Evolutionary conservation across 495 filamentous ascomycete species (phyloP), one percentile per base, ranked within the genome.

Genomic region (Xanthoparmelia taractica): DNA sequence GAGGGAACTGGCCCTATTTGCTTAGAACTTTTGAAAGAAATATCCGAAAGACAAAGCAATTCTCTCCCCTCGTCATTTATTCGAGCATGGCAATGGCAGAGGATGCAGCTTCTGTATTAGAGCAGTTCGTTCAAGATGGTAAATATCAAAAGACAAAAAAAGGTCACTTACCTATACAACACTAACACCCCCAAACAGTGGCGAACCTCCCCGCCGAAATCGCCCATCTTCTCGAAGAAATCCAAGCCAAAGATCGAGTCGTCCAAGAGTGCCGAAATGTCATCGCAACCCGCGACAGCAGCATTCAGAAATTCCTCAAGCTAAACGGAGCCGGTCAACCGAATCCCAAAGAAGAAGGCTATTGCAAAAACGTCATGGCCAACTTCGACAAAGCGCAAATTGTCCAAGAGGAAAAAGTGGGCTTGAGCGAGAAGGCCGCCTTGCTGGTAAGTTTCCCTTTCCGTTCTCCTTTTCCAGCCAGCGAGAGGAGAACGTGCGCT

Each of bases 141-240:
- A 69, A 59, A 66, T 69, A 15, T 12, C 38, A 27, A 10, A n/a
- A 29, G 43, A 18, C 12, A 10, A n/a, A 25, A 43, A 18, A 17
- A 15, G 10, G 11, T 43, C 25, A 40, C 31, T 36, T 2, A 17
- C 27, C 15, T 59, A 17, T 36, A 54, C 4, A 33, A 59, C 36
- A 65, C 66, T 67, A n/a, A 72, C 45, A 37, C 29, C 20, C 13
- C 8, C 29, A 34, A 18, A 70, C 77, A 79, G 87, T 88, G 36
- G 89, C 92, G 37, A 97, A 97, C 69, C 80, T 97, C 11, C 92
- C 94, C 23, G 88, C 88, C 17, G 94, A 98, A 74, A 88, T 97
- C 61, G 85, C 86, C 40, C 93, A 96, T 78, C 78, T 96, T 67
- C 88, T 96, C 73, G 94, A 97, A 70, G 94, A 98, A 75, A 91